These are phyloP conservation scores for Wallacemonas sp. DNA, from an alignment of 208 protist species.

Conservation along the genomic window DNA sequence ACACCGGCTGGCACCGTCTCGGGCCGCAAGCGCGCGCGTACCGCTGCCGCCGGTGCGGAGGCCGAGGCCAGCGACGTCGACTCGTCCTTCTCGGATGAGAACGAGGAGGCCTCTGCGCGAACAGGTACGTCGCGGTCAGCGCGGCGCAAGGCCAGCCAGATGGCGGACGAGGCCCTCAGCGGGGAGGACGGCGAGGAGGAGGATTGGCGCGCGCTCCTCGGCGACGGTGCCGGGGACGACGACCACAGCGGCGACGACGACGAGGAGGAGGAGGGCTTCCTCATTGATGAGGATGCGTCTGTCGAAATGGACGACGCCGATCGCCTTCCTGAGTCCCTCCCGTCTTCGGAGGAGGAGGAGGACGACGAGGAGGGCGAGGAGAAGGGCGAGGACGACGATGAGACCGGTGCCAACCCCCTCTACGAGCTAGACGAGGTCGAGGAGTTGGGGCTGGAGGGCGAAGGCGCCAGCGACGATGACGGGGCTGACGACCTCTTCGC, in stretches of 20 bases:
- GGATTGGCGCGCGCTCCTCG: not conserved
- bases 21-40: conserved; percentile 7
- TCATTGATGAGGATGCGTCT: conserved; percentile 28
- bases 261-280: conserved; percentile 28
- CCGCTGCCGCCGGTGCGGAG: not conserved
- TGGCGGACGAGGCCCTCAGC: not conserved
- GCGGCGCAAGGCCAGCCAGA: not conserved
- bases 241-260: conserved; percentile 18
- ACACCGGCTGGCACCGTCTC: not conserved
- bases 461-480: conserved; percentile 26
- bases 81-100: not conserved
- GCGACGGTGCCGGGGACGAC: not conserved
- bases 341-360: conserved; percentile 16
- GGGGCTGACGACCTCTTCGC: conserved; percentile 35
- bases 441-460: conserved; percentile 18
- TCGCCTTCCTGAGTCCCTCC: conserved; percentile 5
- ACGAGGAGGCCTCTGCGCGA: not conserved
- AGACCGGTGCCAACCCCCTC: conserved; percentile 32
- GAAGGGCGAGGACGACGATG: conserved; percentile 33
- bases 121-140: too few species aligned
- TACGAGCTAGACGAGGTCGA: conserved; percentile 29
- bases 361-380: conserved; percentile 19
- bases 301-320: conserved; percentile 25
- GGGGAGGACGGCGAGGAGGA: conserved; percentile 10
- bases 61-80: not conserved